phyloP scores from a whole-genome alignment of 192 early-diverging fungal species.

The Coemansia sp. region DNA sequence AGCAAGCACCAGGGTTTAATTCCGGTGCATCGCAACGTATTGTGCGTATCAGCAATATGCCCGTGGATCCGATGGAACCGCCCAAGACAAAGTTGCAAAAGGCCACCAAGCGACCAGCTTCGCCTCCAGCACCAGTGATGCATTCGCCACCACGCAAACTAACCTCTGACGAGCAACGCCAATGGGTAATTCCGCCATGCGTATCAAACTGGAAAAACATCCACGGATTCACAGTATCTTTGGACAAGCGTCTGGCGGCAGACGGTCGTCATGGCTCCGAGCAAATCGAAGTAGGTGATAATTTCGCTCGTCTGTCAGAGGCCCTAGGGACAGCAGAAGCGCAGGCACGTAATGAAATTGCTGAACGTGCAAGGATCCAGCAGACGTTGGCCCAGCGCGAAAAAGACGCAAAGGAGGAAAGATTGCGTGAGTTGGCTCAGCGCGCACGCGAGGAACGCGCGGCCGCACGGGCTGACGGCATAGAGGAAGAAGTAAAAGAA shows the following conservation, averaged over 20 bases:
- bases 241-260: constrained; percentile 97
- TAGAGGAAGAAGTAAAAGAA: too few species aligned
- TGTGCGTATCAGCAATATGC: constrained; percentile 92
- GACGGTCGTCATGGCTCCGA: constrained; percentile 96
- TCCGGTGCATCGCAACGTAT: constrained; percentile 84
- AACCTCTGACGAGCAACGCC: constrained; percentile 91
- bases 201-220: constrained; percentile 99
- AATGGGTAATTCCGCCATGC: constrained; percentile 98
- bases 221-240: constrained; percentile 97
- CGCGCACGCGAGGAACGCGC: constrained; percentile 87
- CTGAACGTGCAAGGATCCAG: constrained; percentile 86
- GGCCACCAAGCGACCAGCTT: constrained; percentile 79
- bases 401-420: constrained; percentile 92
- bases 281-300: constrained; percentile 87
- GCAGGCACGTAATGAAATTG: constrained; percentile 92
- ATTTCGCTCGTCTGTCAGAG: constrained; percentile 95
- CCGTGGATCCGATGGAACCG: constrained; percentile 96
- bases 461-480: constrained; percentile 29
- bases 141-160: constrained; percentile 97
- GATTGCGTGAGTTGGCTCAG: constrained; percentile 86
- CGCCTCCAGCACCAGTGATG: constrained; percentile 95
- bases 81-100: constrained; percentile 91
- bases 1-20: constrained; percentile 65
- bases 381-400: constrained; percentile 90
- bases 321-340: constrained; percentile 90